Evolutionary conservation across 2,329 filamentous ascomycete species (phyloP).

Genomic region (Cytospora chrysosperma): DNA sequence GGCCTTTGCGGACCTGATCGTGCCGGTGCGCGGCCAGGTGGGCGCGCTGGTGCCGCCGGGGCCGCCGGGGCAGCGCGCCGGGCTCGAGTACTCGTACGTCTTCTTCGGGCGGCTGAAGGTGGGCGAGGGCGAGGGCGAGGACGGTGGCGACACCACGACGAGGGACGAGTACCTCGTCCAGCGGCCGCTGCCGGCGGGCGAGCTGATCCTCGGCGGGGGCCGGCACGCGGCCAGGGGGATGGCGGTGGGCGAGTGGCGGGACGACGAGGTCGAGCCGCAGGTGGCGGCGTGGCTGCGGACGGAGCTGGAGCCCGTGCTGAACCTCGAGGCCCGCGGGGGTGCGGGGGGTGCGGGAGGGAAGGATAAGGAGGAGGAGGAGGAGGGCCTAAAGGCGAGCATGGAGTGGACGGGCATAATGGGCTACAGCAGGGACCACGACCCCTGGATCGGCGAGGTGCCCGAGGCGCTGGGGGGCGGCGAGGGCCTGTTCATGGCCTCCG

Average conservation of each 20-base stretch:
- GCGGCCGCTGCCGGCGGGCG: constrained; percentile 55
- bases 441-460: constrained; percentile 71
- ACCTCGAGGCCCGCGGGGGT: constrained; percentile 36
- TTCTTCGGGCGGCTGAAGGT: constrained; percentile 51
- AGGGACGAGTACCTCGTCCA: constrained; percentile 74
- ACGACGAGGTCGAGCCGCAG: constrained; percentile 37
- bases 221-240: constrained; percentile 53
- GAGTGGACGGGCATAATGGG: constrained; percentile 85
- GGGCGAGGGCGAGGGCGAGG: constrained; percentile 25
- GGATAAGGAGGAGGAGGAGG: constrained; percentile 35
- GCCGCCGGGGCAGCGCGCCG: constrained; percentile 27
- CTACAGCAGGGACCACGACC: constrained; percentile 64
- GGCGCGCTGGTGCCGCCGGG: constrained; percentile 60
- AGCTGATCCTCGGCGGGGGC: constrained; percentile 72
- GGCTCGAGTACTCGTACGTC: constrained; percentile 61
- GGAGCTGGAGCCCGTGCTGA: constrained; percentile 42
- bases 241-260: constrained; percentile 39
- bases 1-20: constrained; percentile 65
- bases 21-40: constrained; percentile 76
- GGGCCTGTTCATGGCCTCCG: constrained; percentile 63
- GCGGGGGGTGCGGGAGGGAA: constrained; percentile 34
- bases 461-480: constrained; percentile 46
- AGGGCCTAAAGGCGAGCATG: constrained; percentile 48
- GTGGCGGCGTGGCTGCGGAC: constrained; percentile 56
- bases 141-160: constrained; percentile 38